phyloP scores from a whole-genome alignment of 805 yeast genomes.

The Candida ascalaphidarum region DNA sequence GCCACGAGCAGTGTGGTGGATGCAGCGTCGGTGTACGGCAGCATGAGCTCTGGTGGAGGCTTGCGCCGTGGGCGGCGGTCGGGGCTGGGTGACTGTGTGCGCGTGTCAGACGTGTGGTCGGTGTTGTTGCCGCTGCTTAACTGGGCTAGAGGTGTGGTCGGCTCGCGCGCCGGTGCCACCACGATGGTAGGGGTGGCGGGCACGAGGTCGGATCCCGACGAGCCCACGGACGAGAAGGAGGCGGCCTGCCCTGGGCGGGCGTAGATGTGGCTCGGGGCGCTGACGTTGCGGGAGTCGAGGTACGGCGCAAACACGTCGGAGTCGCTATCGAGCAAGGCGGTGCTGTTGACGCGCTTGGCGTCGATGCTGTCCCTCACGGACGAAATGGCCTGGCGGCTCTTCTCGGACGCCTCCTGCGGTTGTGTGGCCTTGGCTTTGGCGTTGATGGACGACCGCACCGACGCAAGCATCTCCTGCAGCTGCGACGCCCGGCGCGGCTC shows the following conservation, averaged over 20 bases:
- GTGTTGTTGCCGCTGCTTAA: background rate
- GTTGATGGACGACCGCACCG: conserved; percentile 20
- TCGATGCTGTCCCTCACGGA: conserved; percentile 30
- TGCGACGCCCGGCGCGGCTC: conserved; percentile 7
- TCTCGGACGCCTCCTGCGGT: conserved; percentile 8
- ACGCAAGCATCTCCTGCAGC: conserved; percentile 24
- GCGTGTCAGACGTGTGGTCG: too few relatives aligned
- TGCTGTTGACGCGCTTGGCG: conserved; percentile 18
- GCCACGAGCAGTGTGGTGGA: too few relatives aligned
- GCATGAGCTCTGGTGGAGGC: too few relatives aligned
- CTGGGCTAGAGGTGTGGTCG: background rate
- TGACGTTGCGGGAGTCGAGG: conserved; percentile 1
- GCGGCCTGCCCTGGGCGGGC: background rate
- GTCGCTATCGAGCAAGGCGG: too few relatives aligned
- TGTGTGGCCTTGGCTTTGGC: conserved; percentile 9
- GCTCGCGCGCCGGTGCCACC: background rate
- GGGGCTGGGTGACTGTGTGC: too few relatives aligned
- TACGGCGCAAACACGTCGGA: background rate
- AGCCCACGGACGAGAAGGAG: background rate
- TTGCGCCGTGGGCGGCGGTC: too few relatives aligned
- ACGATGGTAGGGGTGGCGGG: background rate
- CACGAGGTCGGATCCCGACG: background rate
- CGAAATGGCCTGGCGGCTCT: conserved; percentile 15
- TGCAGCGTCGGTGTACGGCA: too few relatives aligned
- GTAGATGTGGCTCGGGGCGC: background rate